Evolutionary conservation across 1,284 basidiomycete species (phyloP), one percentile per base, ranked within the genome.

Genomic region (Retiboletus fuscus): DNA sequence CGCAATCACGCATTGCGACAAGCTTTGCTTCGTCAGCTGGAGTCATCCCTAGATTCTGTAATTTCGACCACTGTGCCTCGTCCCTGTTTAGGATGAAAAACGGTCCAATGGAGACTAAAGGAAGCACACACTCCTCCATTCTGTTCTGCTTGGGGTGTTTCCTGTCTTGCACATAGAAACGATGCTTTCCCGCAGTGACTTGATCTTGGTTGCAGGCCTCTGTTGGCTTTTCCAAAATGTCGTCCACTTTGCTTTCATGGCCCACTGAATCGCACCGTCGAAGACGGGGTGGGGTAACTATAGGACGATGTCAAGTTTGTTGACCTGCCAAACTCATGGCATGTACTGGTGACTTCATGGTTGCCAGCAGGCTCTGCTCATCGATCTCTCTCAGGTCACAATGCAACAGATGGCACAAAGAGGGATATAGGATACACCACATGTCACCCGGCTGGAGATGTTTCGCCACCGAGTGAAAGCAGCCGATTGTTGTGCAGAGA

Each of bases 201-300:
- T 91, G 41, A 87, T 74, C 84, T 90, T 93, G 26, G 83, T 73
- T 16, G 78, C 76, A 46, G 81, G 73, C 47, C 87, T 84, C 67
- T 88, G 84, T 58, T 88, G 86, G 24, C 85, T 85, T 72, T 88
- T 87, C 95, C 95, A 96, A 79, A 95, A 96, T 18, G 87, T 87
- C 0, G 91, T 89, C 75, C 90, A 91, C 49, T 94, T 92, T 6
- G 89, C 86, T 76, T 89, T 93, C 88, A 92, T 93, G 0, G 96
- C 96, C 96, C 96, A 98, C 65, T 91, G 87, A 11, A 97, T 88
- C 1, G 96, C 94, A 1, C 94, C 93, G 72, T 96, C 93, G 66
- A 98, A 92, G 12, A 39, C 34, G 11, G 34, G 34, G 11, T 10
- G 34, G 34, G 34, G 7, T 10, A 39, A 39, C 34, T 39, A 10